Base-by-base conservation (phyloP, 306 rosid species). In the Luffa acutangula region DNA sequence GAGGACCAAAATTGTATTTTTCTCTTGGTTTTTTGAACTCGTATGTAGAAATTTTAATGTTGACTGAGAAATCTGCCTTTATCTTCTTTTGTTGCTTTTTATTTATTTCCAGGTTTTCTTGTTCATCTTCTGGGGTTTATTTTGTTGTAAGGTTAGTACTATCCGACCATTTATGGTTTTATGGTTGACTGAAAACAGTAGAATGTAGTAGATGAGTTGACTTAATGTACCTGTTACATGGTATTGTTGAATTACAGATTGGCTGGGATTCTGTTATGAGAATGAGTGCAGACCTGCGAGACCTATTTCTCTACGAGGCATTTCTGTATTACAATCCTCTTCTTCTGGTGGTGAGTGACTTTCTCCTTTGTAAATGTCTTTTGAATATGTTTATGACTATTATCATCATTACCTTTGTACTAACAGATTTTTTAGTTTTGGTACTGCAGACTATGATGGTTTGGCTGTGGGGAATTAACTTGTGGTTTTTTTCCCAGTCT, bases 191-290 rank as follows among this genome's bases (percentile, higher is more conserved):
- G 62, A 33, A 33, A 74, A 74, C 6, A 49, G 43, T 49, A 73
- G 77, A 25, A 6, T 74, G 25, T 7, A 8, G 63, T 17, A 36
- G 33, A 9, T 52, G 15, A 75, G 78, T 34, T 51, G 63, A 75
- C 52, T 51, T 52, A 46, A 52, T 52, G 20, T 54, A 17, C 63
- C 7, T 13, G 20, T 33, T 17, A 17, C 63, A 17, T 75, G 79
- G 80, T 82, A 3, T 83, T 71, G 83, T 49, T 53, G 3, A 51
- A 83, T 65, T 89, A 86, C 88, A 96, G 99, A 75, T 93, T 80
- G 97, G 98, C 85, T 96, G 99, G 98, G 93, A 90, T 84, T 93
- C 99, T 75, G 99, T 96, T 48, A 96, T 96, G 99, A 88, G 96
- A 87, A 96, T 96, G 99, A 93, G 99, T 81, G 96, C 79, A 52